These are phyloP conservation scores for Rhizophora mangle DNA, from an alignment of 345 rosid genomes.

Conservation along the genomic window DNA sequence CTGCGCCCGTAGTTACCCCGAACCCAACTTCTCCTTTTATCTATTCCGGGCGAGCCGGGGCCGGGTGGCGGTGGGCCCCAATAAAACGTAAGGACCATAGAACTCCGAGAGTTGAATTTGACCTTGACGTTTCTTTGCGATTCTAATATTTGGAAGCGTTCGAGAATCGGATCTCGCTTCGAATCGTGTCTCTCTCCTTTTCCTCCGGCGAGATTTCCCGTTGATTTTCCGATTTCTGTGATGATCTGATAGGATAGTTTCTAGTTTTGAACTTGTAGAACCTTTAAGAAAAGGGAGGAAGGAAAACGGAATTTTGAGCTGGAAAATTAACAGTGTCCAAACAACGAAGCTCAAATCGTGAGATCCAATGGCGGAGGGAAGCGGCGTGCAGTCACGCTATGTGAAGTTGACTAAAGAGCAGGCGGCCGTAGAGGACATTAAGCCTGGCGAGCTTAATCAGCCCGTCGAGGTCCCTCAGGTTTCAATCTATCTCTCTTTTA, in stretches of 20 bases:
- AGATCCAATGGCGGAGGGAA: conserved; percentile 73
- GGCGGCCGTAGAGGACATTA: conserved; percentile 62
- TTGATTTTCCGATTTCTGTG: background rate
- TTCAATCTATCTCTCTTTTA: conserved; percentile 8
- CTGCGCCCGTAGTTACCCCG: too few species aligned
- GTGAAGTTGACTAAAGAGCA: conserved; percentile 86
- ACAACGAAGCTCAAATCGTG: background rate
- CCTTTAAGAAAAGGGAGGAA: too few species aligned
- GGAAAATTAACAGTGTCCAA: too few species aligned
- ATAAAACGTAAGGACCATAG: background rate
- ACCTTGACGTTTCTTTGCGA: background rate
- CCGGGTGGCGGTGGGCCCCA: background rate
- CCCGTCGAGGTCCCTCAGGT: conserved; percentile 97
- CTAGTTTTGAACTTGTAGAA: conserved; percentile 1
- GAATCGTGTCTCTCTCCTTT: background rate
- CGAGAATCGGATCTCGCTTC: background rate
- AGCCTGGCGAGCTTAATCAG: conserved; percentile 96
- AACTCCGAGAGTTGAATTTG: conserved; percentile 1
- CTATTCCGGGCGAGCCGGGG: too few species aligned
- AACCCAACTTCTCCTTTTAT: too few species aligned
- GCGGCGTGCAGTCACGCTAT: conserved; percentile 60
- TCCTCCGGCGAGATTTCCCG: background rate
- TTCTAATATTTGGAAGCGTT: background rate
- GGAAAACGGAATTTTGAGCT: too few species aligned
- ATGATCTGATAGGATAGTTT: conserved; percentile 4